These are phyloP conservation scores for Fraxinus baroniana DNA, from an alignment of 305 asterid genomes.

Conservation along the genomic window DNA sequence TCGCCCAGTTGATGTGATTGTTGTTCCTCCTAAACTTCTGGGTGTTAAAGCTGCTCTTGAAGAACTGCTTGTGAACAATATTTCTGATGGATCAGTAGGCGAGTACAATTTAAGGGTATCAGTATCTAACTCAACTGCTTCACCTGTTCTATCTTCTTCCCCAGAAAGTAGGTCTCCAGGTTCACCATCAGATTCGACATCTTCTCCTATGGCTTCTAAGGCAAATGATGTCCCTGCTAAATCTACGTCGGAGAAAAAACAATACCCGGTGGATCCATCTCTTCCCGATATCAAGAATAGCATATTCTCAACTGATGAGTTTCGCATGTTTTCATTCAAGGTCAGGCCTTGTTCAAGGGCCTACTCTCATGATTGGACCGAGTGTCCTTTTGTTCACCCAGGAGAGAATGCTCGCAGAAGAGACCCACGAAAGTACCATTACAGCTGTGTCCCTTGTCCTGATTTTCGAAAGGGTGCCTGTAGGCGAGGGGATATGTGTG, in stretches of 20 bases:
- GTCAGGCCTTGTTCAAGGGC: constrained; percentile 71
- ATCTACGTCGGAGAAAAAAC: constrained; percentile 50
- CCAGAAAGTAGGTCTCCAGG: constrained; percentile 51
- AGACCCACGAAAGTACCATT: constrained; percentile 65
- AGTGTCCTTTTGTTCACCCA: constrained; percentile 73
- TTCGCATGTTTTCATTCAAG: constrained; percentile 67
- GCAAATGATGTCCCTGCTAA: constrained; percentile 29
- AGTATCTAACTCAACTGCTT: constrained; percentile 34
- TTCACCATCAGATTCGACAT: constrained; percentile 38
- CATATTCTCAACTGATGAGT: constrained; percentile 65
- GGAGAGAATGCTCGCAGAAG: constrained; percentile 75
- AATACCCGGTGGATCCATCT: constrained; percentile 72
- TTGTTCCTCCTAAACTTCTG: constrained; percentile 46
- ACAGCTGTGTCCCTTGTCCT: constrained; percentile 77
- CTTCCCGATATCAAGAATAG: constrained; percentile 70
- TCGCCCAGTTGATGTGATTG: constrained; percentile 51
- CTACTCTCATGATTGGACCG: constrained; percentile 77
- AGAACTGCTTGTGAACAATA: constrained; percentile 45
- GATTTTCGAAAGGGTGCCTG: constrained; percentile 68
- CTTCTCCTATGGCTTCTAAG: constrained; percentile 44
- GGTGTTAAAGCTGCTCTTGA: constrained; percentile 42
- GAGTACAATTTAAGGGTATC: constrained; percentile 40
- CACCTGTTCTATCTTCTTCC: constrained; percentile 51
- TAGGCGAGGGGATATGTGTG: constrained; percentile 72
- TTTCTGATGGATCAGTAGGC: constrained; percentile 46